Evolutionary conservation across 1,284 basidiomycete genomes (phyloP).

Genomic region (Ceratobasidium sp.): DNA sequence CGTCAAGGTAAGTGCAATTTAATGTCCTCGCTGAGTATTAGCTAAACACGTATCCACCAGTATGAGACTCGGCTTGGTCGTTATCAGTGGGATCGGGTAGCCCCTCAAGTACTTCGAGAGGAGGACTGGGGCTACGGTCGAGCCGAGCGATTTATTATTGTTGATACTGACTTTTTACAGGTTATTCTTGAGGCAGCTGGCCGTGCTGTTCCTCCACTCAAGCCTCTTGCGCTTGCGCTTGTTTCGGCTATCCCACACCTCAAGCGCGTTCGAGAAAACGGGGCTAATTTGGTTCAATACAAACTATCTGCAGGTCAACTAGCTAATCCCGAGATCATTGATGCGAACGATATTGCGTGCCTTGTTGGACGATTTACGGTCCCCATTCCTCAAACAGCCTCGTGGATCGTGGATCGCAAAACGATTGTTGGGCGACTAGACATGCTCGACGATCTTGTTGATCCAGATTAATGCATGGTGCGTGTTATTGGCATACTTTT

Average conservation of each 20-base stretch:
- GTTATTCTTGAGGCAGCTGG: not conserved
- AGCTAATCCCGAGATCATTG: not conserved
- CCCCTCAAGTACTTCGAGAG: no score
- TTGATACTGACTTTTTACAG: slow-evolving; percentile 1
- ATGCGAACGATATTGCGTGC: slow-evolving; percentile 1
- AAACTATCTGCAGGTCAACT: not conserved
- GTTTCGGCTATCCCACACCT: not conserved
- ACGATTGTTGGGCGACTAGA: slow-evolving; percentile 19
- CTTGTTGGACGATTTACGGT: not conserved
- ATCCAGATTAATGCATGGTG: not conserved
- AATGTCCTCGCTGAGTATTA: not conserved
- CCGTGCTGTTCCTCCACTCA: not conserved
- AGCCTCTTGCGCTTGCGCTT: not conserved
- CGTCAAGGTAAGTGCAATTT: slow-evolving; percentile 1
- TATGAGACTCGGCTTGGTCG: not conserved
- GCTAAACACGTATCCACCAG: not conserved
- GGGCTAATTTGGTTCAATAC: slow-evolving; percentile 10
- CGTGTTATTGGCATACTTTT: no score
- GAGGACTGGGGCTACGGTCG: not conserved
- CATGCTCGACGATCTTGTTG: slow-evolving; percentile 2
- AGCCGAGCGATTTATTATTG: not conserved
- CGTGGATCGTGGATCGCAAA: slow-evolving; percentile 50
- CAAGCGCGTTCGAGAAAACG: not conserved
- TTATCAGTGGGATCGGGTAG: not conserved
- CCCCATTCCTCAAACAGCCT: slow-evolving; percentile 1